Evolutionary conservation across 2,329 filamentous ascomycete species (phyloP), one percentile per base, ranked within the genome.

Genomic region (Lomentospora prolificans): DNA sequence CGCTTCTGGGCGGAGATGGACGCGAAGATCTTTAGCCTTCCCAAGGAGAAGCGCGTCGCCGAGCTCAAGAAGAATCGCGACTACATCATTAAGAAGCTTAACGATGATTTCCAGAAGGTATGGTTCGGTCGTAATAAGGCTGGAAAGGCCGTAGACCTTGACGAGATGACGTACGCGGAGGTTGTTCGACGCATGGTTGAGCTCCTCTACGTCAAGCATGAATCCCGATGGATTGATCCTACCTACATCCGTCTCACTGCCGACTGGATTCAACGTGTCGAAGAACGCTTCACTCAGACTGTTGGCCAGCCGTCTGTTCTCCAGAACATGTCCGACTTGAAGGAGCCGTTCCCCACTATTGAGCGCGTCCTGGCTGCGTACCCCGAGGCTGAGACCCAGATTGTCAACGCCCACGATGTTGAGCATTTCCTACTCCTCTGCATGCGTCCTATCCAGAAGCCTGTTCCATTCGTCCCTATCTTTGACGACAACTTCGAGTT

Each of bases 1-100:
- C 78, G 83, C 55, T 96, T 99, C 78, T 99, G 94, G 94, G 86
- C 90, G 52, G 95, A 99, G 74, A 96, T 99, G 90, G 94, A 99
- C 67, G 83, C 95, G 71, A 96, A 95, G 74, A 97, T 99, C 65
- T 99, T 99, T 77, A 87, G 84, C 67, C 76, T 99, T 51, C 91
- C 96, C 72, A 96, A 95, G 76, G 90, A 92, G 66, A 96, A 96
- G 78, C 86, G 90, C 44, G 77, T 96, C 22, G 80, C 87, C 2
- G 90, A 94, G 72, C 79, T 96, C 44, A 89, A 90, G 76, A 95
- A 94, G 75, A 86, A 88, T 67, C 86, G 89, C 54, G 85, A 89
- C 51, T 87, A 95, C 73, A 95, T 96, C 70, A 96, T 96, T 74
- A 87, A 91, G 77, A 94, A 92, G 71, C 82, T 96, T 63, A 96